These are phyloP conservation scores for Ramichloridium luteum DNA, from an alignment of 2,329 filamentous ascomycete genomes.

Conservation along the genomic window DNA sequence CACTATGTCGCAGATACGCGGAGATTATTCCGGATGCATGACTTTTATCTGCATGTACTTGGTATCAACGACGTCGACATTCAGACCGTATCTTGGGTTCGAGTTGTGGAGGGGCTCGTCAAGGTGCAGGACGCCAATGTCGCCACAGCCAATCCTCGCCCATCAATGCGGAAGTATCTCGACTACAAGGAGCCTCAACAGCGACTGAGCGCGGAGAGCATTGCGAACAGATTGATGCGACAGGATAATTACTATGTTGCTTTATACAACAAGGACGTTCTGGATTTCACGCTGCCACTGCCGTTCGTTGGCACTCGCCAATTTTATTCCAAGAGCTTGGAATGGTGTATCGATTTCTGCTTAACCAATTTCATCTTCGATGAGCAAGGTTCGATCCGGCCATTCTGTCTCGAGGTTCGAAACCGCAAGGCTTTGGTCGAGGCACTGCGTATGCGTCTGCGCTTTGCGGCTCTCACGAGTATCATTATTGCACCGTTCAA, in stretches of 20 bases:
- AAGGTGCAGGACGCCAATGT: conserved; percentile 72
- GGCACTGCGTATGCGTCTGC: conserved; percentile 63
- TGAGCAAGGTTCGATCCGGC: conserved; percentile 71
- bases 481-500: conserved; percentile 78
- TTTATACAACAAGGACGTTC: conserved; percentile 89
- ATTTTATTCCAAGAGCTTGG: conserved; percentile 76
- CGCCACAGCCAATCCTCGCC: conserved; percentile 55
- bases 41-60: conserved; percentile 74
- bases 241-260: conserved; percentile 96
- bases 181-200: conserved; percentile 49
- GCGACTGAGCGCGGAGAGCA: conserved; percentile 88
- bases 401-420: conserved; percentile 72
- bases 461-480: conserved; percentile 75
- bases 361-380: conserved; percentile 93
- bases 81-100: conserved; percentile 89
- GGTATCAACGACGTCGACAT: conserved; percentile 78
- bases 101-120: conserved; percentile 77
- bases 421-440: conserved; percentile 67
- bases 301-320: conserved; percentile 71
- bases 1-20: conserved; percentile 62
- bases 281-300: conserved; percentile 74
- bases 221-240: conserved; percentile 92
- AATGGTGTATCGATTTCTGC: conserved; percentile 84
- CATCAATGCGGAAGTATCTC: conserved; percentile 47
- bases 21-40: conserved; percentile 62